phyloP scores from a whole-genome alignment of 495 filamentous ascomycete genomes.

The Neurospora tetraspora region DNA sequence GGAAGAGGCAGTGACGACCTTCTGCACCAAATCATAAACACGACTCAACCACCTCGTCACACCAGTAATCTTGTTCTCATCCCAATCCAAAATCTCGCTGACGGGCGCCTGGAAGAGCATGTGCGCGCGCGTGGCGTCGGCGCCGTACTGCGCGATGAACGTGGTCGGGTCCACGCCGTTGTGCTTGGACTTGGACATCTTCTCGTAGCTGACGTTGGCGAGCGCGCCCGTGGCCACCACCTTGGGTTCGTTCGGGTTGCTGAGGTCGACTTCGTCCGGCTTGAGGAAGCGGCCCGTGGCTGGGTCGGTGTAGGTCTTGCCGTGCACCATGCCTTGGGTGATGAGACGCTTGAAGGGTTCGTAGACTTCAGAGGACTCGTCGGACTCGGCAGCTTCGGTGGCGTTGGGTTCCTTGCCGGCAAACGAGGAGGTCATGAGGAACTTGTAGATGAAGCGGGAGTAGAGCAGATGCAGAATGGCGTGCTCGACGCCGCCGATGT shows the following conservation, averaged over 20 bases:
- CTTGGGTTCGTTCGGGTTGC: constrained; percentile 43
- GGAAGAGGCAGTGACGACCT: constrained; percentile 12
- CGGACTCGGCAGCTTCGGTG: constrained; percentile 19
- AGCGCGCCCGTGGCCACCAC: constrained; percentile 47
- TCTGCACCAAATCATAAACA: constrained; percentile 48
- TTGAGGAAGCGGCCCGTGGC: constrained; percentile 66
- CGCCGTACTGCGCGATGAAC: constrained; percentile 64
- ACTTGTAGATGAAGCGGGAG: constrained; percentile 83
- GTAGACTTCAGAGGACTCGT: constrained; percentile 2
- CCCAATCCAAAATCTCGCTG: constrained; percentile 77
- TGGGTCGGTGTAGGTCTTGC: constrained; percentile 71
- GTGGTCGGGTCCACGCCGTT: constrained; percentile 78
- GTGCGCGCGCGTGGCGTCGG: constrained; percentile 77
- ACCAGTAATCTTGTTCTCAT: constrained; percentile 71
- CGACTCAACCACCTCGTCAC: constrained; percentile 69
- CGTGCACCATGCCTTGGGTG: constrained; percentile 89
- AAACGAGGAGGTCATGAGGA: constrained; percentile 49
- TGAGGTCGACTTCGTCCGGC: constrained; percentile 63
- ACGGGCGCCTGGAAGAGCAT: constrained; percentile 82
- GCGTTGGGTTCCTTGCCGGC: constrained; percentile 6
- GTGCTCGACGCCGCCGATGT: constrained; percentile 82
- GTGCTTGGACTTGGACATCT: constrained; percentile 95
- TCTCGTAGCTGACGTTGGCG: constrained; percentile 63
- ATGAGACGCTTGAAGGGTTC: constrained; percentile 78
- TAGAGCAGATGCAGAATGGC: constrained; percentile 90